A percentile compares a stretch with the other conserved stretches of the same genome.
phyloP scores from a whole-genome alignment of 768 basidiomycete genomes.

The Multifurca ochricompacta region DNA sequence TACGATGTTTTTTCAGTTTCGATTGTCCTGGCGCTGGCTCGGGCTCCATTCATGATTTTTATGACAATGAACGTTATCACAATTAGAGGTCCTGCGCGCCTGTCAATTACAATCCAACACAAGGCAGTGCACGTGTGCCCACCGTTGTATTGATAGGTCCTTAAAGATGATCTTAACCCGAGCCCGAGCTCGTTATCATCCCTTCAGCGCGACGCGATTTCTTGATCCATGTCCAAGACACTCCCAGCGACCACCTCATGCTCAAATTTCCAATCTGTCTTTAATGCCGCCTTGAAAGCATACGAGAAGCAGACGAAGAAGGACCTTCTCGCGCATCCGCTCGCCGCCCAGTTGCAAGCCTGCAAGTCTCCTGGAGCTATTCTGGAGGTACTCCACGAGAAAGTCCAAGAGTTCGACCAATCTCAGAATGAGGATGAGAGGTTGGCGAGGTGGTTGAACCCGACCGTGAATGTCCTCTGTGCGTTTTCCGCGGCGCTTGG shows the following conservation, averaged over 20 bases:
- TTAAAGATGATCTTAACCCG: no score
- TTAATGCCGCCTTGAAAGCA: neutral
- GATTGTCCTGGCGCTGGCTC: no score
- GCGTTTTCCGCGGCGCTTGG: neutral
- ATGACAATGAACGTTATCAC: no score
- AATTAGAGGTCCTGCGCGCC: no score
- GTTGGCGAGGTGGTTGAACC: neutral
- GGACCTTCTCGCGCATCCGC: neutral
- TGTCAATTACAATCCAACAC: no score
- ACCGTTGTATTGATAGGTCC: no score
- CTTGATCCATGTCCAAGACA: no score
- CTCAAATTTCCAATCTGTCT: neutral
- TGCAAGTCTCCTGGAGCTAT: neutral
- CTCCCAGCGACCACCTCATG: neutral
- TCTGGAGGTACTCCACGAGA: neutral
- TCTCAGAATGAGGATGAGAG: neutral
- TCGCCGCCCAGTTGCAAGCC: neutral
- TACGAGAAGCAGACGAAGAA: neutral
- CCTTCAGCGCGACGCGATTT: no score
- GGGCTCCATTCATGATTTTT: no score
- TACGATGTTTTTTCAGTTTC: no score
- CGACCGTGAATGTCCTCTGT: neutral
- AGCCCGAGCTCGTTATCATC: no score
- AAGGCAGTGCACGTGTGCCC: no score
- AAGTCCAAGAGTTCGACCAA: neutral